Conservation (phyloP, 331 rosid genomes). For the Rosa hybrid region DNA sequence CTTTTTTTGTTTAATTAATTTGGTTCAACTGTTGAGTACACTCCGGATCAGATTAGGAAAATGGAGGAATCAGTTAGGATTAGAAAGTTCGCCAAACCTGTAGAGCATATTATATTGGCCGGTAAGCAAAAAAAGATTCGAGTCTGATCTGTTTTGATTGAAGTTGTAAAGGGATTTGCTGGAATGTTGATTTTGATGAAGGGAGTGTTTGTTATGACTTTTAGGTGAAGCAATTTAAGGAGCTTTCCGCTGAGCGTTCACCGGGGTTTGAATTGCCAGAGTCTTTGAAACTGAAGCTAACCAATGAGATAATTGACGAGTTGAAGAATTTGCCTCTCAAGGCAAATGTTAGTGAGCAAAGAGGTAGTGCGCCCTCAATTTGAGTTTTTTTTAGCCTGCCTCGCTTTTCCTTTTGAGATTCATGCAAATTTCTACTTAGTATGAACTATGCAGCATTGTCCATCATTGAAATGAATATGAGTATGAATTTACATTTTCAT, state of each 20-base stretch:
- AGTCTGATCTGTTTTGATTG: slow-evolving; percentile 17
- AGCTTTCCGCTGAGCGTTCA: slow-evolving; percentile 43
- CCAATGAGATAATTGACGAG: slow-evolving; percentile 64
- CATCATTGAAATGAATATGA: not conserved
- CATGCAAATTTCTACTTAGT: not conserved
- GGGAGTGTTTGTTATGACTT: slow-evolving; percentile 8
- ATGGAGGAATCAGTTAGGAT: slow-evolving; percentile 86
- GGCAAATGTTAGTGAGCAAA: slow-evolving; percentile 47
- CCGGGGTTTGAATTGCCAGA: slow-evolving; percentile 51
- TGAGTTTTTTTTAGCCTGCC: slow-evolving; percentile 11
- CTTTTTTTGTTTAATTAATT: slow-evolving; percentile 7
- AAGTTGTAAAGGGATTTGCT: not conserved
- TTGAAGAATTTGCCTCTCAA: slow-evolving; percentile 55
- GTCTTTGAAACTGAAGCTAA: slow-evolving; percentile 70
- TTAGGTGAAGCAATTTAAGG: slow-evolving; percentile 70
- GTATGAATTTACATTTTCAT: not conserved
- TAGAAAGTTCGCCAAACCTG: slow-evolving; percentile 64
- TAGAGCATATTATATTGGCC: slow-evolving; percentile 71
- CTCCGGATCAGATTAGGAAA: slow-evolving; percentile 83
- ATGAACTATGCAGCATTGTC: not conserved
- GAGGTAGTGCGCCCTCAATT: slow-evolving; percentile 46
- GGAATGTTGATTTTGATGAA: not conserved
- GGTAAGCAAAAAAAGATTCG: slow-evolving; percentile 37
- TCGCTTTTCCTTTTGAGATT: not conserved
- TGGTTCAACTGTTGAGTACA: slow-evolving; percentile 55